These are phyloP conservation scores for Polygonum maritimum DNA, from an alignment of 148 eudicot genomes.

Conservation along the genomic window DNA sequence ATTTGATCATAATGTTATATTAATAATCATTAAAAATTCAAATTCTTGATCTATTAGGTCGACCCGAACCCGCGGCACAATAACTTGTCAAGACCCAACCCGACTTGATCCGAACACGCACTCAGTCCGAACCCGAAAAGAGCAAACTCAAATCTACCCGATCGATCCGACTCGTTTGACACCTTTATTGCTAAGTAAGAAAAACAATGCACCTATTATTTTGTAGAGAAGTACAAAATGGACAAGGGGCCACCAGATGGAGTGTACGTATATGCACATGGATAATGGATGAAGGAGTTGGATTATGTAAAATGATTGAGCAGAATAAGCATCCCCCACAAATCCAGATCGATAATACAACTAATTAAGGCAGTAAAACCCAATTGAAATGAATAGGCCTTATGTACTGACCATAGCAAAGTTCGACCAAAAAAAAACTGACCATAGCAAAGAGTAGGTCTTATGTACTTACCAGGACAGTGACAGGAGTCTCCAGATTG, in stretches of 20 bases:
- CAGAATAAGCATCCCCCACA: slow-evolving; percentile 5
- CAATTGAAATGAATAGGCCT: too few relatives aligned
- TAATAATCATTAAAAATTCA: too few relatives aligned
- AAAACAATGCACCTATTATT: background rate
- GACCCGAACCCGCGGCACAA: too few relatives aligned
- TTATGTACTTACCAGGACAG: background rate
- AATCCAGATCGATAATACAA: background rate
- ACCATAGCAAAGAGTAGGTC: background rate
- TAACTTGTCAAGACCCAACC: too few relatives aligned
- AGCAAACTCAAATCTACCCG: too few relatives aligned
- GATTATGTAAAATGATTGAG: background rate
- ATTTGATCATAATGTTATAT: too few relatives aligned
- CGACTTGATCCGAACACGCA: too few relatives aligned
- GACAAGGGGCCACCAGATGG: background rate
- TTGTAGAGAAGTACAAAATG: background rate
- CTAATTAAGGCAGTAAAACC: background rate
- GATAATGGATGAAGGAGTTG: background rate
- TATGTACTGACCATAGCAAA: too few relatives aligned
- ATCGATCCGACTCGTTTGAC: background rate
- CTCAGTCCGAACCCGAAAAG: too few relatives aligned
- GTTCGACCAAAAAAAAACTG: too few relatives aligned
- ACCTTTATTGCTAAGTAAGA: background rate
- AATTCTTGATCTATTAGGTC: too few relatives aligned
- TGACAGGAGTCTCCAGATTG: background rate
- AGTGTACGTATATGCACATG: background rate